Evolutionary conservation across 305 asterid species (phyloP).

Genomic region (Fraxinus sp.): DNA sequence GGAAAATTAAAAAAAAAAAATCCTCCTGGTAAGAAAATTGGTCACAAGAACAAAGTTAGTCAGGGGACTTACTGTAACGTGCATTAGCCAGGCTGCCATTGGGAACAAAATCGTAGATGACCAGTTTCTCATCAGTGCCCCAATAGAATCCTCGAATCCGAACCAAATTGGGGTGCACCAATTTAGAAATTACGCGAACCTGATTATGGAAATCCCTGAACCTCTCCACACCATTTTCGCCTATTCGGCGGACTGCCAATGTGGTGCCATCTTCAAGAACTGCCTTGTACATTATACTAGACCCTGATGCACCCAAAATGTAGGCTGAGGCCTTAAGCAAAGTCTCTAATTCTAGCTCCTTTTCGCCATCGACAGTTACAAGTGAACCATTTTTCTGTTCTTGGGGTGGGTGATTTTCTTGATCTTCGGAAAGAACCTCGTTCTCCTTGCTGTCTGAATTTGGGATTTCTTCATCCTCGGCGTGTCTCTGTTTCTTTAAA

Average conservation of each 20-base stretch:
- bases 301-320: conserved; percentile 78
- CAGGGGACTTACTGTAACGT: conserved; percentile 65
- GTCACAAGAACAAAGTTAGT: not conserved
- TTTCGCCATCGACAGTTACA: conserved; percentile 76
- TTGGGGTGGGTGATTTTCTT: conserved; percentile 15
- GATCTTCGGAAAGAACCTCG: conserved; percentile 12
- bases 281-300: conserved; percentile 88
- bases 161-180: conserved; percentile 79
- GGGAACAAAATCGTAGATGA: conserved; percentile 83
- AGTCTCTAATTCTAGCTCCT: conserved; percentile 72
- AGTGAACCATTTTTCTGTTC: conserved; percentile 61
- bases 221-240: conserved; percentile 75
- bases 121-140: conserved; percentile 84
- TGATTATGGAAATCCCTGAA: conserved; percentile 79
- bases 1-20: not conserved
- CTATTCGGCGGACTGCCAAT: conserved; percentile 75
- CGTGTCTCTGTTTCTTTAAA: conserved; percentile 45
- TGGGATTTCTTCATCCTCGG: conserved; percentile 31
- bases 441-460: conserved; percentile 33
- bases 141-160: conserved; percentile 83
- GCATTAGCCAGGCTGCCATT: conserved; percentile 83
- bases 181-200: conserved; percentile 60
- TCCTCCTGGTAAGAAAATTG: not conserved
- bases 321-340: conserved; percentile 85
- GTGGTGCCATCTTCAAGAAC: conserved; percentile 76